Conservation (phyloP, 306 rosid species). For the Cucurbita argyrosperma region DNA sequence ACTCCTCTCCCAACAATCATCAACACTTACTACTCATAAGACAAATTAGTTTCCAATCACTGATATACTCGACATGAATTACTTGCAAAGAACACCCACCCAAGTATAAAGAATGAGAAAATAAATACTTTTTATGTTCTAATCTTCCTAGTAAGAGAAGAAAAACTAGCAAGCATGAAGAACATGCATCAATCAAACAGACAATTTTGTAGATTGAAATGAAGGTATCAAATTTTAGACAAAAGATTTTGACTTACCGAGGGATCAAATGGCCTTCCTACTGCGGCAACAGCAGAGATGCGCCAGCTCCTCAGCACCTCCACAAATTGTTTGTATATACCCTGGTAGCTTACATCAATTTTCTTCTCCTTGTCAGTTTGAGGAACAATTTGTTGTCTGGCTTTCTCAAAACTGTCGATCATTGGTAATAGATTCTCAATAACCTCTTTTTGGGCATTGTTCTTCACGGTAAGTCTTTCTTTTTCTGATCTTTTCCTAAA, state of each 20-base stretch:
- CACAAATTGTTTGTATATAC: slow-evolving; percentile 86
- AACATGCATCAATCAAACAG: neutral
- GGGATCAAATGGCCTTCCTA: slow-evolving; percentile 86
- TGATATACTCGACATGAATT: neutral
- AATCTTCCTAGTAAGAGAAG: neutral
- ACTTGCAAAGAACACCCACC: neutral
- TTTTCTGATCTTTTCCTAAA: slow-evolving; percentile 67
- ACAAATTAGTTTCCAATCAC: neutral
- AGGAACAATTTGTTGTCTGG: slow-evolving; percentile 48
- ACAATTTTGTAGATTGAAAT: neutral
- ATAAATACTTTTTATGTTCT: neutral
- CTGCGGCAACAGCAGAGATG: slow-evolving; percentile 57
- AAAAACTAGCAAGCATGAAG: neutral
- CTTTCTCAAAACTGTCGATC: slow-evolving; percentile 81
- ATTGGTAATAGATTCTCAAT: slow-evolving; percentile 60
- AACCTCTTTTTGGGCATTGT: slow-evolving; percentile 50
- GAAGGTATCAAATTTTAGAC: neutral
- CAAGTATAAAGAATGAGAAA: neutral
- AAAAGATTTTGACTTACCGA: slow-evolving; percentile 30
- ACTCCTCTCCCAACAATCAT: too few species aligned
- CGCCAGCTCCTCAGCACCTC: slow-evolving; percentile 61
- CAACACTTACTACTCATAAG: neutral
- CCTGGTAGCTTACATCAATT: slow-evolving; percentile 78
- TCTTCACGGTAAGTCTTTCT: slow-evolving; percentile 35
- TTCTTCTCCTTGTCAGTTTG: slow-evolving; percentile 65